Base-by-base conservation (phyloP, 306 rosid genomes). In the Casuarina cunninghamiana region DNA sequence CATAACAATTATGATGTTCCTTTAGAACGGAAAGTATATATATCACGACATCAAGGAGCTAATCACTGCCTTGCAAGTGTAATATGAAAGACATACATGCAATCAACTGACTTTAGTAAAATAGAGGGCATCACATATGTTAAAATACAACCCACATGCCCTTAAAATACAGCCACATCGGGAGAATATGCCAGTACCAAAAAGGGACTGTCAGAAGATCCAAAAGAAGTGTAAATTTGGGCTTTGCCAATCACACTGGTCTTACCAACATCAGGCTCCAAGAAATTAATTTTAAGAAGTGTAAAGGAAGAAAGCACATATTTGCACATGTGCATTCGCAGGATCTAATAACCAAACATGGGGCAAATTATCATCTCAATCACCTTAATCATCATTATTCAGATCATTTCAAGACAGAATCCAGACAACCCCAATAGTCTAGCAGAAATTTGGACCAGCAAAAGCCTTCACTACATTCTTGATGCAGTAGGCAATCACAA, bases 361-460 rank as follows among this genome's bases (percentile, higher is more conserved):
- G 69, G 37, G 42, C 4, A 3, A 62, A 62, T 62, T 13, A 21
- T 65, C 3, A n/a, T 39, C 48, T 39, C 49, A 5, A 16, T 39
- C 71, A 1, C 12, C 32, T 6, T 65, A 38, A 38, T 38, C 71
- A 39, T 16, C 48, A 65, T 13, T 38, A 13, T 65, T 12, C 2
- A 19, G 19, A 62, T 37, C 19, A 1, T 62, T 35, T 10, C 32
- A 37, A 62, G 32, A 62, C 69, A 62, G 8, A 61, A 61, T 26
- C 26, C 71, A 65, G 21, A 65, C 26, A 65, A 39, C 32, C 41
- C 26, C 10, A 26, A 65, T 39, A 65, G 32, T 17, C 41, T 3
- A 7, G 48, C 10, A 61, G 67, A 61, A 61, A 61, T 65, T 39
- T 65, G 46, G 46, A 65, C 48, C 45, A 69, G 72, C 75, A 54